These are phyloP conservation scores for Linnemannia elongata DNA, from an alignment of 192 early-diverging fungal species.

Conservation along the genomic window DNA sequence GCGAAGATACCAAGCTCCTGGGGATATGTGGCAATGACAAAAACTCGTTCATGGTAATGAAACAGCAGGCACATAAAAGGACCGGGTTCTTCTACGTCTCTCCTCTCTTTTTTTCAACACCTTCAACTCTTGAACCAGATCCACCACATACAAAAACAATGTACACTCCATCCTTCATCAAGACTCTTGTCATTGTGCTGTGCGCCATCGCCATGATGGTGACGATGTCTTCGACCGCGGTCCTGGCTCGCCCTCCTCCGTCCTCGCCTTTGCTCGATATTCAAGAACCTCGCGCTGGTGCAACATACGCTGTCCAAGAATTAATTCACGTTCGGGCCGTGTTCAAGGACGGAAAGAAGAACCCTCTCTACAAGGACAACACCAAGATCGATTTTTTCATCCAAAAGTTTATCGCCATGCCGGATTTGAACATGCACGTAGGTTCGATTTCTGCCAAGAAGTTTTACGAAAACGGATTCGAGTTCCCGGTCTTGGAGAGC, in stretches of 20 bases:
- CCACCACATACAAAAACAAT: conserved; percentile 6
- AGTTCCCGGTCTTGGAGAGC: neutral
- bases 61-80: neutral
- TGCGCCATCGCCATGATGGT: conserved; percentile 5
- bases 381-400: conserved; percentile 13
- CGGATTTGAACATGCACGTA: conserved; percentile 1
- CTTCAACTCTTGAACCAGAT: neutral
- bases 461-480: conserved; percentile 3
- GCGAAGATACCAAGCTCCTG: neutral
- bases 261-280: conserved; percentile 6
- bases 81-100: neutral
- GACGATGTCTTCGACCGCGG: neutral
- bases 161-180: conserved; percentile 9
- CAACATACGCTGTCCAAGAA: conserved; percentile 1
- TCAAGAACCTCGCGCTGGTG: neutral
- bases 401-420: conserved; percentile 13
- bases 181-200: conserved; percentile 1
- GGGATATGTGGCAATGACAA: neutral
- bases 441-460: neutral
- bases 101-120: conserved; percentile 2
- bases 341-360: conserved; percentile 7
- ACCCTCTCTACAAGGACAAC: conserved; percentile 15
- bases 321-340: conserved; percentile 9
- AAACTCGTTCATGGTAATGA: neutral
- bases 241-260: neutral